These are phyloP conservation scores for Porogramme epimiltina DNA, from an alignment of 1,284 basidiomycete genomes.

Conservation along the genomic window DNA sequence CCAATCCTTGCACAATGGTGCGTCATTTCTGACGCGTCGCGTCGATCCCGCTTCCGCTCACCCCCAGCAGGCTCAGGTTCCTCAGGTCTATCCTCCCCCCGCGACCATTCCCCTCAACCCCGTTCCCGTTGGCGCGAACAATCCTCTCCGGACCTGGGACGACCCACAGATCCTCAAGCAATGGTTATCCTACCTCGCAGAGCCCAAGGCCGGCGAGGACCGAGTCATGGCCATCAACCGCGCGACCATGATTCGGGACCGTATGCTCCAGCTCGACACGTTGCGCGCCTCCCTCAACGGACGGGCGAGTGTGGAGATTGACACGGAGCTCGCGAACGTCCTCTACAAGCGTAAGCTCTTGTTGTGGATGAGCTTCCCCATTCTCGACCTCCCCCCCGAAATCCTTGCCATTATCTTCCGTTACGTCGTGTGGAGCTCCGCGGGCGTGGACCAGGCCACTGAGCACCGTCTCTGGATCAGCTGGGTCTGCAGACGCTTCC, in stretches of 20 bases:
- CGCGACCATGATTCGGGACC: neutral
- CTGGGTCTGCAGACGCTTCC: constrained; percentile 55
- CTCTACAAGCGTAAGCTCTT: constrained; percentile 31
- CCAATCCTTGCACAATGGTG: neutral
- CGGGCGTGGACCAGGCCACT: constrained; percentile 36
- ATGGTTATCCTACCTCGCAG: neutral
- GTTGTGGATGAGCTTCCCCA: constrained; percentile 52
- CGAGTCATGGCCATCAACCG: neutral
- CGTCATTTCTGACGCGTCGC: neutral
- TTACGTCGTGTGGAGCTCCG: constrained; percentile 49
- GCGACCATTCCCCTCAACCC: too few relatives aligned
- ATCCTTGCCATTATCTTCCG: constrained; percentile 65
- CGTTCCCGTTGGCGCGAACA: neutral
- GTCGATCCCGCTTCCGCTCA: neutral
- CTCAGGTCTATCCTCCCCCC: neutral
- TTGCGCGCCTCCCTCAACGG: constrained; percentile 2
- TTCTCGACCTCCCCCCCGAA: constrained; percentile 63
- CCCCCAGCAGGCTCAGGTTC: neutral
- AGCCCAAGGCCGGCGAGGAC: neutral
- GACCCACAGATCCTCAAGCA: neutral
- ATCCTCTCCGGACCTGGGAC: neutral
- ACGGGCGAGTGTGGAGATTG: constrained; percentile 2
- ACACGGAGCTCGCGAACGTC: constrained; percentile 17
- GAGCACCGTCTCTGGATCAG: constrained; percentile 45
- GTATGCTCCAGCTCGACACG: neutral